Evolutionary conservation across 768 basidiomycete genomes (phyloP).

Genomic region (Pleurotus eryngii): DNA sequence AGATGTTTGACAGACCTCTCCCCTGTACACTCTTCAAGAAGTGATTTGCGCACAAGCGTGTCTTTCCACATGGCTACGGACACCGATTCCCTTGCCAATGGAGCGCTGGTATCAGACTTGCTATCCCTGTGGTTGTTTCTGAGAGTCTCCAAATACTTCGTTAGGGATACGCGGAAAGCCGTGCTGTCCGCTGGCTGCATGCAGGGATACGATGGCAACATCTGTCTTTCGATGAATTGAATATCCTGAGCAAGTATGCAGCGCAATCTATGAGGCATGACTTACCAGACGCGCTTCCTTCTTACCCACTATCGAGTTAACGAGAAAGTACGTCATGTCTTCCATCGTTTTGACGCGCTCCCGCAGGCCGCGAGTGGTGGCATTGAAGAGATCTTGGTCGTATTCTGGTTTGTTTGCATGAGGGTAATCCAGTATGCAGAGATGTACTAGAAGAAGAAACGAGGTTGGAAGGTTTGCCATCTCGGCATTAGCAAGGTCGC

Average conservation of each 20-base stretch:
- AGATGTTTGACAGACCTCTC: slow-evolving; percentile 33
- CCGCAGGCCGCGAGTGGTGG: slow-evolving; percentile 40
- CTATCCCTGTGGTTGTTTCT: slow-evolving; percentile 35
- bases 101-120: slow-evolving; percentile 17
- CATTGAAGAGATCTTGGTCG: slow-evolving; percentile 45
- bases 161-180: slow-evolving; percentile 47
- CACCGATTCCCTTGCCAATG: slow-evolving; percentile 14
- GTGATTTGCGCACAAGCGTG: slow-evolving; percentile 50
- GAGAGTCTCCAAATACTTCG: slow-evolving; percentile 47
- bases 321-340: slow-evolving; percentile 48
- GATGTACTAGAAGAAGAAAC: slow-evolving; percentile 49
- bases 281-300: slow-evolving; percentile 27
- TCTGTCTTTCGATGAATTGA: slow-evolving; percentile 21
- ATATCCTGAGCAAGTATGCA: no score
- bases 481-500: neutral
- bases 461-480: slow-evolving; percentile 29
- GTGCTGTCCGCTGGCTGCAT: slow-evolving; percentile 46
- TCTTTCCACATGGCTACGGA: slow-evolving; percentile 55
- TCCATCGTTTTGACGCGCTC: slow-evolving; percentile 52
- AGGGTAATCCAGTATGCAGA: slow-evolving; percentile 51
- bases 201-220: slow-evolving; percentile 51
- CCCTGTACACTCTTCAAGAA: slow-evolving; percentile 53
- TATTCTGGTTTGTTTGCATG: slow-evolving; percentile 45
- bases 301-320: slow-evolving; percentile 36
- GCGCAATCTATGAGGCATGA: neutral